A percentile compares a stretch with the other conserved stretches of the same genome.
Evolutionary conservation across 202 grass and related monocot genomes (phyloP).

Genomic region (Brachypodium distachyon): DNA sequence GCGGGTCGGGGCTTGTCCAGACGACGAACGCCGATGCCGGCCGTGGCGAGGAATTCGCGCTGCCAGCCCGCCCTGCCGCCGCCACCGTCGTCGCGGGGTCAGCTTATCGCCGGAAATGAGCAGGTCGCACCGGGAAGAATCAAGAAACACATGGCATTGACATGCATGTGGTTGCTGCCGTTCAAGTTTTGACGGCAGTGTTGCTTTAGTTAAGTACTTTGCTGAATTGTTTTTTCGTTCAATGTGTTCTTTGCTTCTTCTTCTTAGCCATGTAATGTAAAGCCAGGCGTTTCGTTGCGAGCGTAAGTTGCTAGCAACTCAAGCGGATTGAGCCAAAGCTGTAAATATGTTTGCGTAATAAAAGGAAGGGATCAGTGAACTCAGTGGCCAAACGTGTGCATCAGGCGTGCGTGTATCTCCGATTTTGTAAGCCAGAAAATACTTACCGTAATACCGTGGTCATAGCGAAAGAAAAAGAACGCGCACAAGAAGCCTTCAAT

Average conservation of each 20-base stretch:
- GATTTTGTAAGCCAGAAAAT: neutral
- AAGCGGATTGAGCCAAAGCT: neutral
- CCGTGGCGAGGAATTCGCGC: slow-evolving; percentile 6
- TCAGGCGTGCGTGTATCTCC: neutral
- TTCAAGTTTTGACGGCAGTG: neutral
- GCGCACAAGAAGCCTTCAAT: neutral
- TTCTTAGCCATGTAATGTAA: neutral
- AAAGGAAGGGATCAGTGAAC: neutral
- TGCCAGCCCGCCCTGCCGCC: neutral
- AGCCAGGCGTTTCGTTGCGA: neutral
- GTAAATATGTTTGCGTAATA: neutral
- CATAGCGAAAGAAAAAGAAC: neutral
- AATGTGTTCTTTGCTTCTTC: neutral
- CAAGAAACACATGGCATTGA: too few species aligned
- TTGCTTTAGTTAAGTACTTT: neutral
- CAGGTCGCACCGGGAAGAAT: too few species aligned
- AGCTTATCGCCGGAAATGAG: slow-evolving; percentile 39
- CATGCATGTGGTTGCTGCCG: neutral
- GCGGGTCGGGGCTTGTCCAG: slow-evolving; percentile 9
- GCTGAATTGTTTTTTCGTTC: neutral
- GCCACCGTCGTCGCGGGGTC: neutral
- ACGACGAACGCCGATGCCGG: neutral
- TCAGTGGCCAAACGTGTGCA: neutral
- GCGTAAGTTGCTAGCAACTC: neutral
- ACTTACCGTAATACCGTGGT: neutral